Percentiles rank a stretch among this genome's conserved stretches.
These are phyloP conservation scores for Entomortierella chlamydospora DNA, from an alignment of 192 early-diverging fungal genomes.

Conservation along the genomic window DNA sequence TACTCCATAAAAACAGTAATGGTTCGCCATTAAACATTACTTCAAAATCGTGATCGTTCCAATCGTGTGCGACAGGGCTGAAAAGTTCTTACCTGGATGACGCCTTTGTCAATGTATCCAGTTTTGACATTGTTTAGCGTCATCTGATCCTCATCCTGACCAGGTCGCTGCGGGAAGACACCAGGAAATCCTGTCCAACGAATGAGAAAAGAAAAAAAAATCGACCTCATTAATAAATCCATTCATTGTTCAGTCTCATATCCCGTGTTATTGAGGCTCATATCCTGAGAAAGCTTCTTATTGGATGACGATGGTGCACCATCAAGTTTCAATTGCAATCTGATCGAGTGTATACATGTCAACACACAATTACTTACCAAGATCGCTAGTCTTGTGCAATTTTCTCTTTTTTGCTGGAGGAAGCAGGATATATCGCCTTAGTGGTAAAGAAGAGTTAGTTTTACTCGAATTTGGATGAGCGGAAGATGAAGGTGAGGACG, in stretches of 20 bases:
- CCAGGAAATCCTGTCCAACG: conserved; percentile 61
- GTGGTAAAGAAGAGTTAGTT: conserved; percentile 34
- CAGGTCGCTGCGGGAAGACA: conserved; percentile 66
- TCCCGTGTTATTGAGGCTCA: no score
- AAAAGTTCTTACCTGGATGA: conserved; percentile 27
- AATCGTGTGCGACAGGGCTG: neutral
- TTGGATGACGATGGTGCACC: no score
- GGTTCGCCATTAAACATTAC: no score
- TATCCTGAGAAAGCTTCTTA: neutral
- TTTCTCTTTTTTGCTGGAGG: conserved; percentile 54
- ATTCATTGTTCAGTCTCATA: no score
- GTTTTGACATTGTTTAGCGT: conserved; percentile 72
- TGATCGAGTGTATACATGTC: neutral
- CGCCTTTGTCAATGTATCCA: conserved; percentile 68
- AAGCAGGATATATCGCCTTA: conserved; percentile 60
- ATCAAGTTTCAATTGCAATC: no score
- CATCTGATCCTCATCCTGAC: conserved; percentile 67
- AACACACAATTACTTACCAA: conserved; percentile 22
- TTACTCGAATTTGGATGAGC: conserved; percentile 52
- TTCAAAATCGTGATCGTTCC: no score
- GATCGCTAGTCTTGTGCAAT: conserved; percentile 55
- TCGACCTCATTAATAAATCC: no score
- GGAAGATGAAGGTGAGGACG: conserved; percentile 60
- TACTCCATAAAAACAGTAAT: no score
- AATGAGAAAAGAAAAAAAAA: no score